These are phyloP conservation scores for Aplosporella prunicola DNA, from an alignment of 2,329 filamentous ascomycete genomes.

Conservation along the genomic window DNA sequence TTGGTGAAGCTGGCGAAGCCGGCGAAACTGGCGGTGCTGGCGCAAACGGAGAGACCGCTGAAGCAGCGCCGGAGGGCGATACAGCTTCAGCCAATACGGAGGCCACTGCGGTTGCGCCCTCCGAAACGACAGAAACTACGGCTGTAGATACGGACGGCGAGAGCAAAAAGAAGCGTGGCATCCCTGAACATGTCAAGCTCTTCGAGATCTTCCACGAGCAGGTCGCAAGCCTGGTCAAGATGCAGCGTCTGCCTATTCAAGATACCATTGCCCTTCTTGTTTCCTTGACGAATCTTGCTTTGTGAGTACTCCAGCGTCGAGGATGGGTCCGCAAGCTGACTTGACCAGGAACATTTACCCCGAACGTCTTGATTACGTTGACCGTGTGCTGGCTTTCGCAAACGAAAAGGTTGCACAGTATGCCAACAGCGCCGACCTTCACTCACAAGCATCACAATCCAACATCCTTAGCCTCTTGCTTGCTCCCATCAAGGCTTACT, in stretches of 20 bases:
- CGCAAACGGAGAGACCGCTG: slow-evolving; percentile 22
- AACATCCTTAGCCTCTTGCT: slow-evolving; percentile 85
- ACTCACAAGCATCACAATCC: slow-evolving; percentile 77
- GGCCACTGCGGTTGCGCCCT: slow-evolving; percentile 19
- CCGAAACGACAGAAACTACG: slow-evolving; percentile 26
- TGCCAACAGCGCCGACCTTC: slow-evolving; percentile 88
- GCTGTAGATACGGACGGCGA: slow-evolving; percentile 33
- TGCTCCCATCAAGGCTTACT: slow-evolving; percentile 79
- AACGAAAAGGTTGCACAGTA: slow-evolving; percentile 79
- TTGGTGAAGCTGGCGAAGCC: slow-evolving; percentile 14
- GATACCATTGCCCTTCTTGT: slow-evolving; percentile 90
- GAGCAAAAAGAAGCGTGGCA: slow-evolving; percentile 42
- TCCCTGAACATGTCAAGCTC: slow-evolving; percentile 71
- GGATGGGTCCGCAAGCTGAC: slow-evolving; percentile 19
- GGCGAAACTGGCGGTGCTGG: slow-evolving; percentile 16
- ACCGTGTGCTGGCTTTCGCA: slow-evolving; percentile 85
- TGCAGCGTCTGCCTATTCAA: slow-evolving; percentile 82
- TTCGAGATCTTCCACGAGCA: slow-evolving; percentile 98
- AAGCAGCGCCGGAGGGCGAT: slow-evolving; percentile 18
- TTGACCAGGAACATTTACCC: slow-evolving; percentile 72
- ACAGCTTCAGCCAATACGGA: slow-evolving; percentile 7
- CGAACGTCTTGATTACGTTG: slow-evolving; percentile 82
- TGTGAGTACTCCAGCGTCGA: slow-evolving; percentile 38
- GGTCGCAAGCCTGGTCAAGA: slow-evolving; percentile 85
- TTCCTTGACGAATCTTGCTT: slow-evolving; percentile 84